phyloP scores from a whole-genome alignment of 139 green algal genomes.

The Chlorella sp. region DNA sequence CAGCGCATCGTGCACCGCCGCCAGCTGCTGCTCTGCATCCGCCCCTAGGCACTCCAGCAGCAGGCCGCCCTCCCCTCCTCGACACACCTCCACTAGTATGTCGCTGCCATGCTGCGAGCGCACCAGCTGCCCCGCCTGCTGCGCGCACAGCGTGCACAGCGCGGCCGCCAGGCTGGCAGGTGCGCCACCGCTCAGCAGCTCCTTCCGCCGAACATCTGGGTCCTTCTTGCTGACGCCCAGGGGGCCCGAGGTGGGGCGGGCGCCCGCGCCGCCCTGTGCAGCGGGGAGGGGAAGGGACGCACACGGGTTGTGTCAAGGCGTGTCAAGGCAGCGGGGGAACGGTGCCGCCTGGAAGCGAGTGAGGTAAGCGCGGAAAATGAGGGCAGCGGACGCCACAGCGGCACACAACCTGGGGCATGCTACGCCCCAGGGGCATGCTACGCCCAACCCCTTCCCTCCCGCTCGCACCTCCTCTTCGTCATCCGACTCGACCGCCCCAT shows the following conservation, averaged over 20 bases:
- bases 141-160: slow-evolving; percentile 47
- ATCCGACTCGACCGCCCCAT: neutral
- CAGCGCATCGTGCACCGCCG: slow-evolving; percentile 60
- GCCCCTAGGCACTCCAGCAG: slow-evolving; percentile 44
- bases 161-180: slow-evolving; percentile 50
- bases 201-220: slow-evolving; percentile 48
- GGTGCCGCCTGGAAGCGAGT: too few relatives aligned
- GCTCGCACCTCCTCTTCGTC: slow-evolving; percentile 10
- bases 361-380: too few relatives aligned
- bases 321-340: too few relatives aligned
- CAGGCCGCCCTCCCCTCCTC: slow-evolving; percentile 64
- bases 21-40: slow-evolving; percentile 41
- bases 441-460: neutral
- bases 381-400: too few relatives aligned
- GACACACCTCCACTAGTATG: slow-evolving; percentile 70
- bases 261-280: slow-evolving; percentile 1
- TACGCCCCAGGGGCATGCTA: too few relatives aligned
- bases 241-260: slow-evolving; percentile 1
- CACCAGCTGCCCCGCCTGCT: slow-evolving; percentile 51
- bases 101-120: slow-evolving; percentile 49
- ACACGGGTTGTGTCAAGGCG: neutral
- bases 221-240: slow-evolving; percentile 87
- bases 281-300: neutral
- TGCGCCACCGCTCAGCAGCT: slow-evolving; percentile 74
- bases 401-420: too few relatives aligned